Evolutionary conservation across 1,284 basidiomycete genomes (phyloP), one percentile per base, ranked within the genome.

Genomic region (Flammula alnicola): DNA sequence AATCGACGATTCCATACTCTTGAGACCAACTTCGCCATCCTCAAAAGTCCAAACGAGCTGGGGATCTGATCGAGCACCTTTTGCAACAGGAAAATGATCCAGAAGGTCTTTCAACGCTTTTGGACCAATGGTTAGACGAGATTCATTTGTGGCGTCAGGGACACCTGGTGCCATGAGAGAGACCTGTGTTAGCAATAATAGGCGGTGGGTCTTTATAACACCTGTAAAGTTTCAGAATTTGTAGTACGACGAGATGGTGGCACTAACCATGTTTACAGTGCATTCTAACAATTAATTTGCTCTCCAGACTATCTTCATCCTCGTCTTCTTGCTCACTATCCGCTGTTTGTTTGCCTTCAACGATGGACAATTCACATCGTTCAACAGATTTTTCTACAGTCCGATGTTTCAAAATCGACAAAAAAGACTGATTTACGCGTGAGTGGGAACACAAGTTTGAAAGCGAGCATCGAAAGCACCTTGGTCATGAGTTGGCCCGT

Each of bases 21-120:
- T 84, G 22, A 92, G 75, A 25, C 76, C 71, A 1, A 92, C 83
- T 38, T 91, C 84, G 1, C 72, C 67, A 31, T 83, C 77, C 16
- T 73, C 77, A 61, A 92, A 91, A 23, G 70, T 80, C 89, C 90
- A 92, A 3, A 88, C 77, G 8, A 92, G 75, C 60, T 89, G 85
- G 16, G 88, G 86, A 58, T 92, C 89, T 16, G 74, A 78, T 60
- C 83, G 87, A 22, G 70, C 64, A 5, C 81, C 79, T 56, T 78
- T 83, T 6, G 79, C 70, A 16, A 78, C 68, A 0, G 86, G 81
- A 54, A 92, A 92, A 62, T 91, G 88, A 36, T 91, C 89, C n/a
- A 91, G 78, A 64, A 92, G 81, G 58, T 89, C 86, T 62, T 77
- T 83, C 38, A 92, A 66, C 4, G 81, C 77, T 56, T 78, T 79